phyloP scores from a whole-genome alignment of 1,284 basidiomycete genomes.

The Porodaedalea pini region DNA sequence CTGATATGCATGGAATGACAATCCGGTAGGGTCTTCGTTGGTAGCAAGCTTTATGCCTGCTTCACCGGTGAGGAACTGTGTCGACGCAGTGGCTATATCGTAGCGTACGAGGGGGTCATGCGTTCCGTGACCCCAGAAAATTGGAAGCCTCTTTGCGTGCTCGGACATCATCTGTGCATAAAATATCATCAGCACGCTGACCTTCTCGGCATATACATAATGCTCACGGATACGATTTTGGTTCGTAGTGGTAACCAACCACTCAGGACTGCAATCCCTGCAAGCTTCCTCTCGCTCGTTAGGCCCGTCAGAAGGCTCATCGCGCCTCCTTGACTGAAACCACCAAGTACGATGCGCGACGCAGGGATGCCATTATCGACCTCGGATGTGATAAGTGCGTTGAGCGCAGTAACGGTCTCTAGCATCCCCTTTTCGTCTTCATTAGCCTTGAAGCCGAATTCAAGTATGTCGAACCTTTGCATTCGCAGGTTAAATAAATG shows the following conservation, averaged over 20 bases:
- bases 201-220: background rate
- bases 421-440: constrained; percentile 80
- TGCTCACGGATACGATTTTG: constrained; percentile 60
- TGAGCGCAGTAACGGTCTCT: constrained; percentile 56
- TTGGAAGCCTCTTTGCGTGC: constrained; percentile 58
- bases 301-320: constrained; percentile 74
- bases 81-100: constrained; percentile 34
- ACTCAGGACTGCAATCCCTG: constrained; percentile 69
- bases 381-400: constrained; percentile 71
- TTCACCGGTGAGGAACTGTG: constrained; percentile 49
- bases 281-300: constrained; percentile 64
- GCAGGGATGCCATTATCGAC: constrained; percentile 67
- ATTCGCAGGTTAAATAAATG: background rate
- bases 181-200: background rate
- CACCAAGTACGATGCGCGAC: constrained; percentile 72
- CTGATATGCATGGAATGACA: constrained; percentile 60
- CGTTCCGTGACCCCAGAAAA: constrained; percentile 89
- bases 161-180: constrained; percentile 50
- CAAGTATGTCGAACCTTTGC: constrained; percentile 73
- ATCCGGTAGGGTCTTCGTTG: constrained; percentile 35
- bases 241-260: constrained; percentile 71
- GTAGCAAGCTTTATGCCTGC: constrained; percentile 41
- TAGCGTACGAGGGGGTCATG: constrained; percentile 60
- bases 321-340: constrained; percentile 87
- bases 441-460: constrained; percentile 55